phyloP scores from a whole-genome alignment of 306 rosid species.

The Sesbania bispinosa region DNA sequence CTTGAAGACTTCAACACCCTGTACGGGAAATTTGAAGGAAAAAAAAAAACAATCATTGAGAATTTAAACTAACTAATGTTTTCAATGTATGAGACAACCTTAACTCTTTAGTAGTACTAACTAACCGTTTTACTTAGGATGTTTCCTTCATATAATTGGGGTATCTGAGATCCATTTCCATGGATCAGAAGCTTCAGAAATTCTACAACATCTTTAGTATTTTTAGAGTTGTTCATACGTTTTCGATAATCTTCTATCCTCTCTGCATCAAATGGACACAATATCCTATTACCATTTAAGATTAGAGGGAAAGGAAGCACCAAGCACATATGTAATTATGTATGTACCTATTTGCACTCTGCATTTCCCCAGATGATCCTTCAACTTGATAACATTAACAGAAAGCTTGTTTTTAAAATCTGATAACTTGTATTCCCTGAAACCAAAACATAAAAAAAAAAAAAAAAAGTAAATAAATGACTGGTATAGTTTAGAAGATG shows the following conservation, averaged over 20 bases:
- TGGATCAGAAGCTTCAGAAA: constrained; percentile 19
- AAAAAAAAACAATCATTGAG: not conserved
- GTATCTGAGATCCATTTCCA: not conserved
- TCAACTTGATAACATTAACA: not conserved
- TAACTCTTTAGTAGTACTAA: not conserved
- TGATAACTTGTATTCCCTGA: constrained; percentile 21
- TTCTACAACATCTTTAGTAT: constrained; percentile 11
- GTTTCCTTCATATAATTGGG: not conserved
- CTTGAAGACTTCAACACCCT: constrained; percentile 35
- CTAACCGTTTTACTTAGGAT: not conserved
- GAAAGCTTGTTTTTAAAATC: not conserved
- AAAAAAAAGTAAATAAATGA: not conserved
- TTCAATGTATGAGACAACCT: not conserved
- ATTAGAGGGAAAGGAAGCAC: not conserved
- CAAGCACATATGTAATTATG: not conserved
- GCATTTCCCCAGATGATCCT: not conserved
- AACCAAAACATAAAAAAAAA: not conserved
- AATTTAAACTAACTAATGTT: not conserved
- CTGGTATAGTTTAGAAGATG: too few relatives aligned
- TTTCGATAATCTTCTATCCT: not conserved
- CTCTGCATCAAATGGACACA: not conserved
- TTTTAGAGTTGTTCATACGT: not conserved
- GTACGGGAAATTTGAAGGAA: not conserved
- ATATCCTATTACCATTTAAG: not conserved
- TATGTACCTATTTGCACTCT: constrained; percentile 6